Percentiles rank a stretch among this genome's conserved stretches.
Conservation (phyloP, 1,284 basidiomycete genomes). For the Melampsora americana region DNA sequence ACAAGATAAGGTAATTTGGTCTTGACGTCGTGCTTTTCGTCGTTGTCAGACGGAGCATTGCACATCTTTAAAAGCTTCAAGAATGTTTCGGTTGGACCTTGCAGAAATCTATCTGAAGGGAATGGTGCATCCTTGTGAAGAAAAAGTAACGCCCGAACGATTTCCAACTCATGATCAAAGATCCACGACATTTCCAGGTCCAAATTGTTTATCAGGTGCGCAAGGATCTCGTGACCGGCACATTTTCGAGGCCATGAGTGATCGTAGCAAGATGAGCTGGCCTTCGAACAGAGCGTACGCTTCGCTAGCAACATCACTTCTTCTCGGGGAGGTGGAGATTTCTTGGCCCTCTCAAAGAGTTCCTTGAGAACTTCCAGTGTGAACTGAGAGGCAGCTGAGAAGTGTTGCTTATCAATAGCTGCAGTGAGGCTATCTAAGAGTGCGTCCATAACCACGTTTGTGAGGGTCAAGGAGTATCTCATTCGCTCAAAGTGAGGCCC, state of each 20-base stretch:
- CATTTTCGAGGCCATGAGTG: constrained; percentile 81
- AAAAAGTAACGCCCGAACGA: constrained; percentile 84
- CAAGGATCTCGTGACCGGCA: constrained; percentile 79
- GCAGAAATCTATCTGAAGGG: constrained; percentile 78
- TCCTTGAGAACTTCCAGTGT: constrained; percentile 66
- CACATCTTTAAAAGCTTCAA: constrained; percentile 72
- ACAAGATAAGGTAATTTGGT: constrained; percentile 62
- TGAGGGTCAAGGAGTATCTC: constrained; percentile 63
- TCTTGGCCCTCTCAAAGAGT: constrained; percentile 62
- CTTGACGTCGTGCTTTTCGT: constrained; percentile 55
- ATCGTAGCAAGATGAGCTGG: constrained; percentile 77
- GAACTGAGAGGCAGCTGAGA: constrained; percentile 62
- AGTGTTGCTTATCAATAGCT: constrained; percentile 40
- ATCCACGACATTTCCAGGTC: constrained; percentile 77
- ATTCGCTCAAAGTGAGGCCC: constrained; percentile 61
- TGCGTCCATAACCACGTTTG: constrained; percentile 72
- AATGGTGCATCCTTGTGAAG: constrained; percentile 92
- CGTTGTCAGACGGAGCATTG: constrained; percentile 57
- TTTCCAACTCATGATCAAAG: constrained; percentile 81
- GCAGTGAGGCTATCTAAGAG: constrained; percentile 69
- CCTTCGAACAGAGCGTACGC: constrained; percentile 55
- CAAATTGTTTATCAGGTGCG: constrained; percentile 69
- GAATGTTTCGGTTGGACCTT: constrained; percentile 74
- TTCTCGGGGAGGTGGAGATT: constrained; percentile 44
- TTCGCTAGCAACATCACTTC: constrained; percentile 56